Evolutionary conservation across 345 rosid species (phyloP).

Genomic region (Garcia nutans): DNA sequence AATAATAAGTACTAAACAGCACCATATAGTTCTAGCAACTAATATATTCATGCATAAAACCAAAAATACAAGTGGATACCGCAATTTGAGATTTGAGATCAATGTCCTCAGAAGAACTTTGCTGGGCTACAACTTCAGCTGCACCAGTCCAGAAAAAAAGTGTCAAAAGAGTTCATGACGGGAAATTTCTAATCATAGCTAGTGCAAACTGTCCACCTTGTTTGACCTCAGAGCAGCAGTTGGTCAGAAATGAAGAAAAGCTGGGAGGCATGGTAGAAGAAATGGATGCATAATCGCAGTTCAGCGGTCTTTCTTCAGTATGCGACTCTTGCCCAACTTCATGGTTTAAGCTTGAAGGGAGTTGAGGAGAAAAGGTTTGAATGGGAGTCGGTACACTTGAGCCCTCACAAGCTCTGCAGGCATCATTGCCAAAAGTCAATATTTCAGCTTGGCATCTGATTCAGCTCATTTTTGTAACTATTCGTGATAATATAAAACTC

Average conservation of each 20-base stretch:
- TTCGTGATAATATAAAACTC: slow-evolving; percentile 1
- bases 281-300: slow-evolving; percentile 23
- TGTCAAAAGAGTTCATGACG: slow-evolving; percentile 16
- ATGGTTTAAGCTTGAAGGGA: slow-evolving; percentile 32
- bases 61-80: slow-evolving; percentile 41
- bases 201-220: slow-evolving; percentile 42
- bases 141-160: slow-evolving; percentile 22
- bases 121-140: slow-evolving; percentile 32
- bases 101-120: slow-evolving; percentile 33
- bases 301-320: slow-evolving; percentile 28
- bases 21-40: neutral
- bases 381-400: slow-evolving; percentile 23
- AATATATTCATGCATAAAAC: neutral
- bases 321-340: slow-evolving; percentile 41
- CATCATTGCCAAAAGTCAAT: slow-evolving; percentile 18
- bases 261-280: slow-evolving; percentile 62
- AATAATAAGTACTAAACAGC: neutral
- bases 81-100: slow-evolving; percentile 68
- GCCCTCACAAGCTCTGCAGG: slow-evolving; percentile 45
- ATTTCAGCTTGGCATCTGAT: neutral
- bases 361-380: slow-evolving; percentile 32
- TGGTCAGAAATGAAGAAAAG: slow-evolving; percentile 65
- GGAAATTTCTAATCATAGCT: slow-evolving; percentile 10
- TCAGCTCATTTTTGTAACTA: neutral
- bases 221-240: slow-evolving; percentile 48